Percentiles rank a stretch among this genome's conserved stretches.
Evolutionary conservation across 2,329 filamentous ascomycete species (phyloP).

Genomic region (Pseudogymnoascus sp.): DNA sequence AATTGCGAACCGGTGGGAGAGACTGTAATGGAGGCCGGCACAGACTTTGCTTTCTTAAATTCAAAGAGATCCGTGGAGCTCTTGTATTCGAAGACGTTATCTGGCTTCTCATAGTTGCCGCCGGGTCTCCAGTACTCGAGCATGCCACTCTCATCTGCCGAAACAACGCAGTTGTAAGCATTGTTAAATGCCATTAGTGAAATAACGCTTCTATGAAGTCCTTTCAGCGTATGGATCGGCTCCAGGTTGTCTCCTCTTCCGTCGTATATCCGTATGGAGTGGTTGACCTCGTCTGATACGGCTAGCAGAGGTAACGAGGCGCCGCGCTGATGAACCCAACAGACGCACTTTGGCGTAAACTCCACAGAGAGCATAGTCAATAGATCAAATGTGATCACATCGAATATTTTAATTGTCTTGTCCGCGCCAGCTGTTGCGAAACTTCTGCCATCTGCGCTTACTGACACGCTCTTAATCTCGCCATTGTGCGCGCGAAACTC

Average conservation of each 20-base stretch:
- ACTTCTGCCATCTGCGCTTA: conserved; percentile 82
- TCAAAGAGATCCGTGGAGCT: conserved; percentile 91
- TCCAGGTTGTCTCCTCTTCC: conserved; percentile 72
- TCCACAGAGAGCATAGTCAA: conserved; percentile 73
- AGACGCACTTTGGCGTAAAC: conserved; percentile 67
- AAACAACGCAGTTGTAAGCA: conserved; percentile 80
- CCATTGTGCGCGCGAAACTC: conserved; percentile 88
- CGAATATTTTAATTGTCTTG: conserved; percentile 71
- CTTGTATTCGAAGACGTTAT: conserved; percentile 86
- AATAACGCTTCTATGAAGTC: conserved; percentile 74
- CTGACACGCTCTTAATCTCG: conserved; percentile 73
- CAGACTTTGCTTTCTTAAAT: conserved; percentile 90
- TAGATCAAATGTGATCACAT: conserved; percentile 79
- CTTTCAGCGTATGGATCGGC: conserved; percentile 68
- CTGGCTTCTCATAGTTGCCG: conserved; percentile 77
- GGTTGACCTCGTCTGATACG: conserved; percentile 65
- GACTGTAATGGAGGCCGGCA: conserved; percentile 71
- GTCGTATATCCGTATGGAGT: conserved; percentile 75
- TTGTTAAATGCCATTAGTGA: conserved; percentile 85
- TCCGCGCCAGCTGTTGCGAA: conserved; percentile 83
- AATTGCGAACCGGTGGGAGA: conserved; percentile 83
- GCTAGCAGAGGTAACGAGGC: conserved; percentile 82
- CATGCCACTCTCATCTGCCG: conserved; percentile 84
- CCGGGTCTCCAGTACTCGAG: conserved; percentile 90
- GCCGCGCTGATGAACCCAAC: conserved; percentile 84